These are phyloP conservation scores for Botrytis galanthina DNA, from an alignment of 2,329 filamentous ascomycete genomes.

Conservation along the genomic window DNA sequence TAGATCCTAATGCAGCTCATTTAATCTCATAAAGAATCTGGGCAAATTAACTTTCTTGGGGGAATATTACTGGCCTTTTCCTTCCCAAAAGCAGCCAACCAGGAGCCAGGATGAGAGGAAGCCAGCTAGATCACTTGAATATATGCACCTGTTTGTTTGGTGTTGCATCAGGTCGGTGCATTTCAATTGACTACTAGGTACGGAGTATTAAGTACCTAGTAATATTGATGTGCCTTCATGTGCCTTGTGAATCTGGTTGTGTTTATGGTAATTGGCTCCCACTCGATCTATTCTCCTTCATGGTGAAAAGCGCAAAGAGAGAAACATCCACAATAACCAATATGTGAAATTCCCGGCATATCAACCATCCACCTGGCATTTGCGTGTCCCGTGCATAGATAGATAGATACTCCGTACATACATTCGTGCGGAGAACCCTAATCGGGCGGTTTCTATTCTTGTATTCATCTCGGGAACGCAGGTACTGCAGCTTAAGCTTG, in stretches of 20 bases:
- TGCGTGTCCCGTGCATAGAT: slow-evolving; percentile 5
- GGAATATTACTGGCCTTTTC: slow-evolving; percentile 1
- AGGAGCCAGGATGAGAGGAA: background rate
- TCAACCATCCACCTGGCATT: background rate
- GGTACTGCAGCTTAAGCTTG: slow-evolving; percentile 15
- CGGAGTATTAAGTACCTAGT: background rate
- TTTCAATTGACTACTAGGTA: background rate
- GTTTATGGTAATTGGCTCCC: background rate
- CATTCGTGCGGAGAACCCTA: slow-evolving; percentile 16
- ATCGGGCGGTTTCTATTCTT: slow-evolving; percentile 11
- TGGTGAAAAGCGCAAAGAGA: background rate
- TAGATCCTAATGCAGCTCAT: slow-evolving; percentile 17
- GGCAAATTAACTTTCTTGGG: slow-evolving; percentile 11
- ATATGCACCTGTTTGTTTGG: background rate
- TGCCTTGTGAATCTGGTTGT: background rate
- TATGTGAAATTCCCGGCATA: background rate
- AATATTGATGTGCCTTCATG: background rate
- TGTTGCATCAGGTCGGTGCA: background rate
- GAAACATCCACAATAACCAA: slow-evolving; percentile 1
- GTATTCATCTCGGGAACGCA: slow-evolving; percentile 7
- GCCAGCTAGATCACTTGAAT: background rate
- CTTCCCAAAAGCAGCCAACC: background rate
- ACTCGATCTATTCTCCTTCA: background rate
- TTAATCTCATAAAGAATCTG: slow-evolving; percentile 13
- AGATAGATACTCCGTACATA: slow-evolving; percentile 3